Evolutionary conservation across 345 rosid genomes (phyloP).

Genomic region (Bretschneidera sinensis): DNA sequence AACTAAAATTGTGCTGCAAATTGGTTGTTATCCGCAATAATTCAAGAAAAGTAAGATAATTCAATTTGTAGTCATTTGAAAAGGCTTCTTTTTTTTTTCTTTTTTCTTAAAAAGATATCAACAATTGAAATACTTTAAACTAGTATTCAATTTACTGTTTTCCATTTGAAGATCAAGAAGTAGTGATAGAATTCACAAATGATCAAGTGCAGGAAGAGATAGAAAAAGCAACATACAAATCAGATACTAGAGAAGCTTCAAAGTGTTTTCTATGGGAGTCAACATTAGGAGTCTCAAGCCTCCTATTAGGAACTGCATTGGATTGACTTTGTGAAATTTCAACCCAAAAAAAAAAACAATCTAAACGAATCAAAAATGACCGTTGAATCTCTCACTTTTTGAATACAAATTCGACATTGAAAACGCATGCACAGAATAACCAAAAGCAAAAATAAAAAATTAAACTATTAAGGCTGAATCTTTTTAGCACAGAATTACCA

Average conservation of each 20-base stretch:
- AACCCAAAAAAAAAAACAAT: slow-evolving; percentile 16
- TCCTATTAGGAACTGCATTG: slow-evolving; percentile 19
- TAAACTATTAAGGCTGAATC: too few species aligned
- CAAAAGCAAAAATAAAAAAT: background rate
- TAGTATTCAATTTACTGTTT: too few species aligned
- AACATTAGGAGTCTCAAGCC: slow-evolving; percentile 14
- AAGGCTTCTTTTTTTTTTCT: background rate
- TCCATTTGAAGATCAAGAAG: too few species aligned
- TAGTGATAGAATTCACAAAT: too few species aligned
- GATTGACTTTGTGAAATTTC: slow-evolving; percentile 9
- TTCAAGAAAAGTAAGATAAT: background rate
- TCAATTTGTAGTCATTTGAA: background rate
- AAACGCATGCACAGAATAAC: slow-evolving; percentile 8
- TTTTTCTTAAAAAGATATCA: too few species aligned
- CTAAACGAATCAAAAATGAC: slow-evolving; percentile 2
- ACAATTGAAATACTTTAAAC: too few species aligned
- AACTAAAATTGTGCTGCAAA: background rate
- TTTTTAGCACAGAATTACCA: background rate
- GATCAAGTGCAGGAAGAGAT: too few species aligned
- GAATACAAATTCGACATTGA: slow-evolving; percentile 9
- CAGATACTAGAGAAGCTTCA: slow-evolving; percentile 11
- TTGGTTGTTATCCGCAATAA: background rate
- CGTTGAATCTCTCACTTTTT: slow-evolving; percentile 2
- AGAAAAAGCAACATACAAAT: background rate
- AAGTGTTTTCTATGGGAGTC: slow-evolving; percentile 12